Percentiles rank a stretch among this genome's conserved stretches.
These are phyloP conservation scores for Lentinula guzmanii DNA, from an alignment of 768 basidiomycete genomes.

Conservation along the genomic window DNA sequence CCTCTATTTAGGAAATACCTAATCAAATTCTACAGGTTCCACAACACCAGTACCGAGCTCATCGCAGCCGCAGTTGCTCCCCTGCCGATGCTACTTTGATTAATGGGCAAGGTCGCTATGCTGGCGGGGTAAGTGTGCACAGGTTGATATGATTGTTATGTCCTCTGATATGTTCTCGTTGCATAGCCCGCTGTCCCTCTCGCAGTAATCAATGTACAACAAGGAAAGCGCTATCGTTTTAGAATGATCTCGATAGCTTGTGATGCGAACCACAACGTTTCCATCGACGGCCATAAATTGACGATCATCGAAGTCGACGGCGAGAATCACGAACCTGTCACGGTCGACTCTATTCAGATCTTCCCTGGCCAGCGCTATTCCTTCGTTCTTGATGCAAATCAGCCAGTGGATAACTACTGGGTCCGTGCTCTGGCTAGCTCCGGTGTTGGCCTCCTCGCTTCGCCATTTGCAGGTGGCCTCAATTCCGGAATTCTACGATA, in stretches of 20 bases:
- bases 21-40: not conserved
- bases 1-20: not conserved
- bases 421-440: constrained; percentile 27
- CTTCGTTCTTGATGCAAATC: constrained; percentile 29
- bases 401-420: constrained; percentile 36
- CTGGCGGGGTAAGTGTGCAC: not conserved
- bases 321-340: constrained; percentile 21
- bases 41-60: not conserved
- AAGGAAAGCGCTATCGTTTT: constrained; percentile 45
- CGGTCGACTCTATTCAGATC: constrained; percentile 34
- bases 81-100: constrained; percentile 8
- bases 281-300: constrained; percentile 33
- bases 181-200: constrained; percentile 19
- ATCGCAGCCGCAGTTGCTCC: constrained; percentile 4
- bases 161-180: not conserved
- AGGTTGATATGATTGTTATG: not conserved
- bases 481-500: constrained; percentile 38
- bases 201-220: constrained; percentile 33
- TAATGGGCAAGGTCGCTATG: constrained; percentile 3
- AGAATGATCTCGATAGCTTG: constrained; percentile 46
- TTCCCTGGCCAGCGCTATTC: constrained; percentile 31
- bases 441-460: constrained; percentile 23
- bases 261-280: constrained; percentile 35
- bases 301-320: constrained; percentile 38
- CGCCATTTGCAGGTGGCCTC: constrained; percentile 18